These are phyloP conservation scores for Yueomyces sinensis DNA, from an alignment of 805 yeast genomes.

Conservation along the genomic window DNA sequence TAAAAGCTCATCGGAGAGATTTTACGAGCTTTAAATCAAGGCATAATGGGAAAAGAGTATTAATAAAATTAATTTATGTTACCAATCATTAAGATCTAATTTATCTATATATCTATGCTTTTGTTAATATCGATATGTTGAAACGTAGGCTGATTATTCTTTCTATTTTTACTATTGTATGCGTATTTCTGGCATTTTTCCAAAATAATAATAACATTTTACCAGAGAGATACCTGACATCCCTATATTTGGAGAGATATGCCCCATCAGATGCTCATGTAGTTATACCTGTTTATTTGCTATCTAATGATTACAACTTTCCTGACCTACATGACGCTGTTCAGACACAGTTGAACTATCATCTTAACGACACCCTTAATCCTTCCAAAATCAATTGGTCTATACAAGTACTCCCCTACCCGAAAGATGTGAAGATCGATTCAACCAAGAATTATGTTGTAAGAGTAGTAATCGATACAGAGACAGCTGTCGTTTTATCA, in stretches of 20 bases:
- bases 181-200: too few relatives aligned
- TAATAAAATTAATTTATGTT: too few relatives aligned
- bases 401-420: conserved; percentile 15
- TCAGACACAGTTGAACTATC: conserved; percentile 3
- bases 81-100: too few relatives aligned
- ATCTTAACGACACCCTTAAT: conserved; percentile 16
- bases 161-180: too few relatives aligned
- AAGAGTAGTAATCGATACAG: conserved; percentile 27
- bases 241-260: not conserved
- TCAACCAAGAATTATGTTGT: conserved; percentile 19
- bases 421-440: conserved; percentile 8
- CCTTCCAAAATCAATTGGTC: conserved; percentile 20
- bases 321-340: conserved; percentile 4
- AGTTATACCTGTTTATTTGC: conserved; percentile 30
- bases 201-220: too few relatives aligned
- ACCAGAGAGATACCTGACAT: not conserved
- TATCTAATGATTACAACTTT: conserved; percentile 1
- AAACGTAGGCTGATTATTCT: too few relatives aligned
- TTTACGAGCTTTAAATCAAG: too few relatives aligned
- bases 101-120: too few relatives aligned
- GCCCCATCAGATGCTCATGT: conserved; percentile 26
- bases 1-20: too few relatives aligned
- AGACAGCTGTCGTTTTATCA: conserved; percentile 33
- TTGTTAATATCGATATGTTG: too few relatives aligned
- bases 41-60: too few relatives aligned